These are phyloP conservation scores for Phyllosticta citribraziliensis DNA, from an alignment of 2,329 filamentous ascomycete genomes.

Conservation along the genomic window DNA sequence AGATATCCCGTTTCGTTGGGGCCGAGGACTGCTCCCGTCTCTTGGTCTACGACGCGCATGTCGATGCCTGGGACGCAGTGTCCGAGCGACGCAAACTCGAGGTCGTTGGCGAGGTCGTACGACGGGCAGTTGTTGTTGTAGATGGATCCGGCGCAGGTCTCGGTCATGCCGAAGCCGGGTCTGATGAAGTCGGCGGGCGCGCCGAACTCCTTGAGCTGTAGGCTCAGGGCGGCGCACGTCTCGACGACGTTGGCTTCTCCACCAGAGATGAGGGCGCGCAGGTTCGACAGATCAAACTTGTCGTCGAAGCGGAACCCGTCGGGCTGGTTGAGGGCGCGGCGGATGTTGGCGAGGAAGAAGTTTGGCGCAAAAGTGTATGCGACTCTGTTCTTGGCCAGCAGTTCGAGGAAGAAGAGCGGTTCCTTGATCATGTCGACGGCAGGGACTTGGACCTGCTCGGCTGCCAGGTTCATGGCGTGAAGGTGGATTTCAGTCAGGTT, in stretches of 20 bases:
- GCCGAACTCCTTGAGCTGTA: constrained; percentile 23
- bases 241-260: constrained; percentile 37
- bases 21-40: constrained; percentile 8
- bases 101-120: constrained; percentile 25
- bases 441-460: constrained; percentile 38
- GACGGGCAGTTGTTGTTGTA: constrained; percentile 33
- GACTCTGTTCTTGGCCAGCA: constrained; percentile 33
- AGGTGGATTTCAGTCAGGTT: constrained; percentile 44
- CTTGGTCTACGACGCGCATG: constrained; percentile 27
- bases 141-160: constrained; percentile 43
- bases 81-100: constrained; percentile 31
- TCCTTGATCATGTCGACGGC: constrained; percentile 30
- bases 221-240: constrained; percentile 21
- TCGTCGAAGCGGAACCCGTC: constrained; percentile 7
- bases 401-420: constrained; percentile 31
- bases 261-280: constrained; percentile 31
- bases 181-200: constrained; percentile 25
- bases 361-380: constrained; percentile 38
- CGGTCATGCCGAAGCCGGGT: constrained; percentile 43
- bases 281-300: constrained; percentile 19
- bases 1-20: constrained; percentile 16
- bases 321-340: neutral
- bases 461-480: constrained; percentile 33
- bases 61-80: constrained; percentile 28
- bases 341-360: constrained; percentile 27